A percentile compares a stretch with the other conserved stretches of the same genome.
These are phyloP conservation scores for Amphibolis antarctica DNA, from an alignment of 106 monocot genomes.

Conservation along the genomic window DNA sequence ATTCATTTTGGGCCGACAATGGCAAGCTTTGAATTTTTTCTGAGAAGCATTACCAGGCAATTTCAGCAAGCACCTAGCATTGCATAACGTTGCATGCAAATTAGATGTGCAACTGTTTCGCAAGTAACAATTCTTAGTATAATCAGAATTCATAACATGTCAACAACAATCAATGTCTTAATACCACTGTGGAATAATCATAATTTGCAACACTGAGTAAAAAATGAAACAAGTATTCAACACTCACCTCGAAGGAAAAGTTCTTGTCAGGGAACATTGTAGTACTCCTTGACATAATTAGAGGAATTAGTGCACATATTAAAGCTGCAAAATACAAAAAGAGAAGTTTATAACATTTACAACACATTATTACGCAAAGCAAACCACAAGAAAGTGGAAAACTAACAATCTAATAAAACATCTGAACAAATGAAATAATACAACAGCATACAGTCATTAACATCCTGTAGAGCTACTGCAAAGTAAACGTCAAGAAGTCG, in stretches of 20 bases:
- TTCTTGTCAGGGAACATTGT: constrained; percentile 76
- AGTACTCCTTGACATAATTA: constrained; percentile 84
- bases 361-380: neutral
- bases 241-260: constrained; percentile 68
- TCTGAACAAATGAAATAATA: constrained; percentile 1
- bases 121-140: too few species aligned
- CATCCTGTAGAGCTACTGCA: constrained; percentile 50
- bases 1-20: too few species aligned
- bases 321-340: constrained; percentile 45
- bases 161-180: too few species aligned
- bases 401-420: neutral
- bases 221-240: neutral
- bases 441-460: constrained; percentile 68
- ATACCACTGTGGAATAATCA: too few species aligned
- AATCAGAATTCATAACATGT: too few species aligned
- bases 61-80: too few species aligned
- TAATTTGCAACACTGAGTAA: neutral
- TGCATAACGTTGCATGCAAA: too few species aligned
- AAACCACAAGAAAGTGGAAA: neutral
- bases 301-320: constrained; percentile 78
- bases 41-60: too few species aligned
- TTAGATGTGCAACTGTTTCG: too few species aligned
- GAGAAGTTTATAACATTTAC: neutral
- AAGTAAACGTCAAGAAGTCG: constrained; percentile 63
- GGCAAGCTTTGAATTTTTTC: too few species aligned